Base-by-base conservation (phyloP, 257 asterid species). In the Penstemon eatonii region DNA sequence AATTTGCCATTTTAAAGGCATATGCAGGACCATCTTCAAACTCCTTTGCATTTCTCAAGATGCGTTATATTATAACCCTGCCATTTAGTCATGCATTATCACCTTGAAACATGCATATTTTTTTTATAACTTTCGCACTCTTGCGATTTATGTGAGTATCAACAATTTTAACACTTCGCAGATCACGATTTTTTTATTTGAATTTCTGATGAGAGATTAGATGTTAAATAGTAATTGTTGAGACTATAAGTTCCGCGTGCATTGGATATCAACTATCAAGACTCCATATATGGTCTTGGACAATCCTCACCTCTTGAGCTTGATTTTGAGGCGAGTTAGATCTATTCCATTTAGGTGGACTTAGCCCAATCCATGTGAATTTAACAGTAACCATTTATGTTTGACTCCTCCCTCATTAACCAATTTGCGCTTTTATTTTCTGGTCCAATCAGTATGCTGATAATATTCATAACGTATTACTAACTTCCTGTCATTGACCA, bases 381-480 rank as follows among this genome's bases (percentile, higher is more conserved):
- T 25, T 25, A 25, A 25, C 2, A 25, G 33, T 25, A 25, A 25
- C 33, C 36, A 1, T 1, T 42, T 19, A 19, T 8, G 6, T 7
- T 50, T 65, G 60, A 65, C 51, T 63, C 56, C 49, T 51, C 40
- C 39, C 50, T 51, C 3, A 15, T 46, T 57, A 0, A 25, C 33
- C 7, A 9, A 10, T 10, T 13, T 51, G 4, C n/a, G 50, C 37
- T 37, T 7, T 65, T 38, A 38, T 8, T 4, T 45, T 47, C 52
- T n/a, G 45, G 49, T 39, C 60, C 67, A 46, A 18, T 55, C 39
- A 3, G 47, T 69, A 13, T 13, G 43, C 15, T 58, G 66, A 59
- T 51, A 46, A n/a, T 37, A 58, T 5, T 38, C 60, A 46, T 25
- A 38, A 13, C 41, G 33, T 25, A 25, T 25, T 25, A 1, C 33